phyloP scores from a whole-genome alignment of 371 early-diverging fungal species.

The Entomophthora muscae region DNA sequence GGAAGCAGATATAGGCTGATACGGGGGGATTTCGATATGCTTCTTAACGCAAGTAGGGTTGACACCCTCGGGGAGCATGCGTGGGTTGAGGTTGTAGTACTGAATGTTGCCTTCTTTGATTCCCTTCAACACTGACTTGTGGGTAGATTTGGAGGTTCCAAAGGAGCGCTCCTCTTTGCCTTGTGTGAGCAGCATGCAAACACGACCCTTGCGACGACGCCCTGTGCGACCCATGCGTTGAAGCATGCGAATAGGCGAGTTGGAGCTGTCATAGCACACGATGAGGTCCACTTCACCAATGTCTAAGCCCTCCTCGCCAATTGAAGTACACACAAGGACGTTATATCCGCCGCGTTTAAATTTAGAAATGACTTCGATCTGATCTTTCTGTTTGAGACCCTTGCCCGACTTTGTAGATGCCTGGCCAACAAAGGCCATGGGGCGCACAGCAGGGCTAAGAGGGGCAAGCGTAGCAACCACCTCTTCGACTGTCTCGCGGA shows the following conservation, averaged over 20 bases:
- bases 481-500: constrained; percentile 73
- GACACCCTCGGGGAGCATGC: constrained; percentile 25
- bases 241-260: constrained; percentile 65
- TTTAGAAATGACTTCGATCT: constrained; percentile 9
- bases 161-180: constrained; percentile 60
- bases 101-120: constrained; percentile 22
- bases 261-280: constrained; percentile 75
- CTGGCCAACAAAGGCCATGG: constrained; percentile 74
- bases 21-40: background rate
- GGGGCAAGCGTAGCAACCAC: constrained; percentile 38
- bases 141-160: constrained; percentile 32
- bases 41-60: constrained; percentile 20
- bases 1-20: background rate
- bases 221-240: constrained; percentile 94
- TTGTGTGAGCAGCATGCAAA: constrained; percentile 62
- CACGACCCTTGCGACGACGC: constrained; percentile 67
- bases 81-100: constrained; percentile 15
- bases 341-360: constrained; percentile 61
- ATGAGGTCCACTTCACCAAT: constrained; percentile 94
- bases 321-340: constrained; percentile 75
- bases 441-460: constrained; percentile 48
- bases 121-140: constrained; percentile 33
- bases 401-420: constrained; percentile 33
- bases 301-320: constrained; percentile 94
- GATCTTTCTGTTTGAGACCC: constrained; percentile 15